phyloP scores from a whole-genome alignment of 2,329 filamentous ascomycete genomes.

The Lecanicillium sp. region DNA sequence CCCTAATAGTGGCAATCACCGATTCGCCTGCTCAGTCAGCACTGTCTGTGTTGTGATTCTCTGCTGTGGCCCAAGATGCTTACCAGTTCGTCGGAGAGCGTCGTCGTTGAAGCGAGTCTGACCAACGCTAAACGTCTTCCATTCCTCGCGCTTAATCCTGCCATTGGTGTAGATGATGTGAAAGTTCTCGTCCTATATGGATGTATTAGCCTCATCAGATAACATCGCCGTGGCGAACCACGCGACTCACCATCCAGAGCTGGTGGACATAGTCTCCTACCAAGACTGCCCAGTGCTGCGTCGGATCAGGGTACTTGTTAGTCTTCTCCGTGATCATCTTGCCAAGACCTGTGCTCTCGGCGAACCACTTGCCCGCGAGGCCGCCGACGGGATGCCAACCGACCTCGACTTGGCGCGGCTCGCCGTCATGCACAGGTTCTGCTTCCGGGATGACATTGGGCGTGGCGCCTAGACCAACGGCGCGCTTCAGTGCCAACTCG shows the following conservation, averaged over 20 bases:
- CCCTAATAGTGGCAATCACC: slow-evolving; percentile 46
- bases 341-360: slow-evolving; percentile 48
- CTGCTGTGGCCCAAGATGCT: slow-evolving; percentile 17
- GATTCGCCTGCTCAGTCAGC: slow-evolving; percentile 38
- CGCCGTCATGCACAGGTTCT: slow-evolving; percentile 25
- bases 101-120: slow-evolving; percentile 50
- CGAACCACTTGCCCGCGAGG: slow-evolving; percentile 52
- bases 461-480: slow-evolving; percentile 25
- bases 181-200: slow-evolving; percentile 44
- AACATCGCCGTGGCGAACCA: too few species aligned
- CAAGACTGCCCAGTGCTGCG: slow-evolving; percentile 55
- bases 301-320: slow-evolving; percentile 50
- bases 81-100: slow-evolving; percentile 42
- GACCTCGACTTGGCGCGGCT: slow-evolving; percentile 38
- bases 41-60: background rate
- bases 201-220: background rate
- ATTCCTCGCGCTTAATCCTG: slow-evolving; percentile 37
- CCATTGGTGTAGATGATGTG: slow-evolving; percentile 53
- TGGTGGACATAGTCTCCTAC: slow-evolving; percentile 51
- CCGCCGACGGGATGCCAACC: slow-evolving; percentile 56
- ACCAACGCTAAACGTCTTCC: slow-evolving; percentile 46
- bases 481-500: slow-evolving; percentile 31
- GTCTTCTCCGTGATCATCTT: slow-evolving; percentile 51
- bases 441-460: slow-evolving; percentile 28
- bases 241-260: slow-evolving; percentile 55